These are phyloP conservation scores for Olyra latifolia DNA, from an alignment of 176 grass and related monocot genomes.

Conservation along the genomic window DNA sequence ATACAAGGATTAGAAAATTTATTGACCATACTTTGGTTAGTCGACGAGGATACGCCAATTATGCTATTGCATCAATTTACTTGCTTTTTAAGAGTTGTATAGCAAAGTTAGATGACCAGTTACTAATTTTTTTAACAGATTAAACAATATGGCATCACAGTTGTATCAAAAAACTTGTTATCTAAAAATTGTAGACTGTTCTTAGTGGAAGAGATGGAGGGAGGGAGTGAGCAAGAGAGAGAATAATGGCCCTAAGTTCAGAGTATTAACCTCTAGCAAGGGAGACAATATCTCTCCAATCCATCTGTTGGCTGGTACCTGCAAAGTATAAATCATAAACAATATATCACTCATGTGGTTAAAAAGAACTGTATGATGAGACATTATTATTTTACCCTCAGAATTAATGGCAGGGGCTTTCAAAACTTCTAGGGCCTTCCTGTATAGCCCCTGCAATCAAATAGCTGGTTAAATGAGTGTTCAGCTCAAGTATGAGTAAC, in stretches of 20 bases:
- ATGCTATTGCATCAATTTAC: background rate
- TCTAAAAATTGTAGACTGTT: background rate
- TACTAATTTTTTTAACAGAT: background rate
- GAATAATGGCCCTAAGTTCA: background rate
- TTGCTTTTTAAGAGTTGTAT: background rate
- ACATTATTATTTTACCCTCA: slow-evolving; percentile 57
- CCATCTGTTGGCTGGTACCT: slow-evolving; percentile 42
- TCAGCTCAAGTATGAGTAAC: background rate
- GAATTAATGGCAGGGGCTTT: slow-evolving; percentile 81
- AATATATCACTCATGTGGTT: background rate
- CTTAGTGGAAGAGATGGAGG: no score
- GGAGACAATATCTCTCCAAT: slow-evolving; percentile 73
- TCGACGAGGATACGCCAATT: background rate
- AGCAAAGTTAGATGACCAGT: background rate
- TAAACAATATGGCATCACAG: background rate
- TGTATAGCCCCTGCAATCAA: slow-evolving; percentile 76
- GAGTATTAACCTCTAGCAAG: slow-evolving; percentile 80
- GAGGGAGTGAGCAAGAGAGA: background rate
- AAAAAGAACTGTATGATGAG: slow-evolving; percentile 12
- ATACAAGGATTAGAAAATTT: background rate
- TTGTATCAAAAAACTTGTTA: background rate
- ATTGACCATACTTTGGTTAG: background rate
- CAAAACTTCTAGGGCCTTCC: slow-evolving; percentile 81
- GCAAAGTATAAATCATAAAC: slow-evolving; percentile 8
- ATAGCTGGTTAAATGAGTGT: slow-evolving; percentile 10